Evolutionary conservation across 1,284 basidiomycete species (phyloP).

Genomic region (Chiua sp.): DNA sequence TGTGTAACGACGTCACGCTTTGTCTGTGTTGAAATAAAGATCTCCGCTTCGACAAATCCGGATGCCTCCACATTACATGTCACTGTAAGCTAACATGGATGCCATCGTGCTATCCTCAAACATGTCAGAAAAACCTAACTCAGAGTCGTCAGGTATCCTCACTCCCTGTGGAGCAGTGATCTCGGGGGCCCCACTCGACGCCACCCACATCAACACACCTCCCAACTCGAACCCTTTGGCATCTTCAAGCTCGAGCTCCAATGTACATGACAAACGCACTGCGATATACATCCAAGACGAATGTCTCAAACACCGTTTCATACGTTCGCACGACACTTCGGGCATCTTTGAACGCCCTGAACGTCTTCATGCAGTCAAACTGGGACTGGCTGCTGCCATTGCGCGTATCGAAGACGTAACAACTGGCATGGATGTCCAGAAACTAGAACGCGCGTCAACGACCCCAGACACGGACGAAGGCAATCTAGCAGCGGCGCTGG

Average conservation of each 20-base stretch:
- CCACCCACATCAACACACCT: neutral
- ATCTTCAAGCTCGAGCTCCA: too few relatives aligned
- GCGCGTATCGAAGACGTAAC: conserved; percentile 63
- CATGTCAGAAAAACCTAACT: neutral
- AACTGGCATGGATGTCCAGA: neutral
- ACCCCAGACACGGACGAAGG: conserved; percentile 46
- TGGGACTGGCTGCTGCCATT: conserved; percentile 80
- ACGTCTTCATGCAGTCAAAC: conserved; percentile 80
- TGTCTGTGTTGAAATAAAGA: too few relatives aligned
- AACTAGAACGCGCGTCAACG: neutral
- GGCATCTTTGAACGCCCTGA: conserved; percentile 89
- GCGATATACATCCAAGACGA: conserved; percentile 64
- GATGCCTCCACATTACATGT: too few relatives aligned
- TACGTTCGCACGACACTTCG: conserved; percentile 75
- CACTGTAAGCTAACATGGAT: conserved; percentile 1
- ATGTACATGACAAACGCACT: conserved; percentile 18
- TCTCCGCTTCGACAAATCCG: too few relatives aligned
- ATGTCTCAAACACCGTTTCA: conserved; percentile 78
- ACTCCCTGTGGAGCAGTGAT: neutral
- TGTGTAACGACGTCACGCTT: too few relatives aligned
- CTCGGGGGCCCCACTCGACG: neutral
- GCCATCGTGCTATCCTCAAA: neutral
- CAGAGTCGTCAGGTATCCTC: neutral
- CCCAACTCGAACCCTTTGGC: neutral
- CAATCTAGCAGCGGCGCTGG: conserved; percentile 55